Percentiles rank a stretch among this genome's conserved stretches.
Evolutionary conservation across 306 rosid species (phyloP).

Genomic region (Vigna hirtella): DNA sequence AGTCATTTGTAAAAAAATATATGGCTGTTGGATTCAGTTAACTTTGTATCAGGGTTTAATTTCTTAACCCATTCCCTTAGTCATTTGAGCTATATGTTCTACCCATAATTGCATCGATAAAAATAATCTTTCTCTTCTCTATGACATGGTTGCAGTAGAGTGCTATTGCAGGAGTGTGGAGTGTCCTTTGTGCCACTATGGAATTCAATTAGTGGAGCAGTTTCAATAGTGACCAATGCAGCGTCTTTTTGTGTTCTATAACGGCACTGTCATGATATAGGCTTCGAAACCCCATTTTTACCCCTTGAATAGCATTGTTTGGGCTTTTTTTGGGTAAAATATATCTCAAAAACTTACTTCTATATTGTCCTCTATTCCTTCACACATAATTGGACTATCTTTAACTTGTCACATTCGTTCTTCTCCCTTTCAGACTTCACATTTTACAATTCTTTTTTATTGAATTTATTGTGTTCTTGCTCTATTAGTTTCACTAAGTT

Average conservation of each 20-base stretch:
- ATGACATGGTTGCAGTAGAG: not conserved
- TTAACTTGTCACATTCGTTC: not conserved
- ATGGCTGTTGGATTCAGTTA: too few species aligned
- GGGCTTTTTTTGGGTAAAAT: not conserved
- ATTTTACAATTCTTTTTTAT: not conserved
- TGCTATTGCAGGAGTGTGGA: not conserved
- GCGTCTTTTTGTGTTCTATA: not conserved
- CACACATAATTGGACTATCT: not conserved
- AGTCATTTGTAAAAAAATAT: too few species aligned
- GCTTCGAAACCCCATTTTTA: not conserved
- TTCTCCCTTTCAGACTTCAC: not conserved
- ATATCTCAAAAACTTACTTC: not conserved
- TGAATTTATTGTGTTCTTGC: not conserved
- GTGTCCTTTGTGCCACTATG: not conserved
- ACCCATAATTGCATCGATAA: not conserved
- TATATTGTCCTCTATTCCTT: not conserved
- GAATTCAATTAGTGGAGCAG: not conserved
- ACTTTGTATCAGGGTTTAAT: too few species aligned
- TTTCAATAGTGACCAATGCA: not conserved
- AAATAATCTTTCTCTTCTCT: conserved; percentile 5
- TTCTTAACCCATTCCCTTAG: too few species aligned
- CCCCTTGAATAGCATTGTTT: not conserved
- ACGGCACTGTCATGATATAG: not conserved
- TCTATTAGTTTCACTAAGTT: not conserved
- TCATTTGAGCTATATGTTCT: too few species aligned